These are phyloP conservation scores for Aspergillus hiratsukae DNA, from an alignment of 2,329 filamentous ascomycete genomes.

Conservation along the genomic window DNA sequence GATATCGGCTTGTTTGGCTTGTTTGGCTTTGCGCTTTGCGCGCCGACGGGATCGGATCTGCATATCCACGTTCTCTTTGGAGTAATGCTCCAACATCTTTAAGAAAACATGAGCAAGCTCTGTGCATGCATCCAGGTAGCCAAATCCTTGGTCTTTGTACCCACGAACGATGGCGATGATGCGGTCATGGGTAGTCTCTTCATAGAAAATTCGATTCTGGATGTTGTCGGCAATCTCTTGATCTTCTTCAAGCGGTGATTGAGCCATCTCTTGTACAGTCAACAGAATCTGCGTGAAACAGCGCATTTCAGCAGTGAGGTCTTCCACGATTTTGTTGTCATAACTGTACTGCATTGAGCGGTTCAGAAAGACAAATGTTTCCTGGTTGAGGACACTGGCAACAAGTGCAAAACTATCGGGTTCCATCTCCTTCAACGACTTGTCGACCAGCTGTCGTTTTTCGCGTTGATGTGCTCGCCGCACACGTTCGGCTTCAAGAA, in stretches of 20 bases:
- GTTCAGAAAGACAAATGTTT: constrained; percentile 87
- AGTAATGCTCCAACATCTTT: constrained; percentile 85
- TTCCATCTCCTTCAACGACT: constrained; percentile 51
- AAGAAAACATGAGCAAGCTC: constrained; percentile 89
- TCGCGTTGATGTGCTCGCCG: constrained; percentile 60
- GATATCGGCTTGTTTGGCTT: constrained; percentile 33
- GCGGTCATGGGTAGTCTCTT: constrained; percentile 87
- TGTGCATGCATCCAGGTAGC: constrained; percentile 86
- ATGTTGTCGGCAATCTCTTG: constrained; percentile 98
- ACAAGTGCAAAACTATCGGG: constrained; percentile 79
- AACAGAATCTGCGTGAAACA: constrained; percentile 93
- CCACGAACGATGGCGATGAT: constrained; percentile 72
- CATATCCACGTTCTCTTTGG: constrained; percentile 90
- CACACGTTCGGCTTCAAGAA: constrained; percentile 76
- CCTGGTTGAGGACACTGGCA: constrained; percentile 85
- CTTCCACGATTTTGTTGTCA: constrained; percentile 81
- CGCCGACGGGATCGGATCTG: constrained; percentile 80
- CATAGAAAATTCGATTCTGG: constrained; percentile 94
- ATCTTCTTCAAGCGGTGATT: constrained; percentile 81
- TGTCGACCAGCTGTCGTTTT: constrained; percentile 46
- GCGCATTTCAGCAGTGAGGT: constrained; percentile 81
- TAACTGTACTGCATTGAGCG: constrained; percentile 72
- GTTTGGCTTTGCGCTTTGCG: constrained; percentile 65
- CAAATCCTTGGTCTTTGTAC: constrained; percentile 93
- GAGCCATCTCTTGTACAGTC: constrained; percentile 87